Evolutionary conservation across 208 protist species (phyloP).

Genomic region (Novymonas esmeraldas): DNA sequence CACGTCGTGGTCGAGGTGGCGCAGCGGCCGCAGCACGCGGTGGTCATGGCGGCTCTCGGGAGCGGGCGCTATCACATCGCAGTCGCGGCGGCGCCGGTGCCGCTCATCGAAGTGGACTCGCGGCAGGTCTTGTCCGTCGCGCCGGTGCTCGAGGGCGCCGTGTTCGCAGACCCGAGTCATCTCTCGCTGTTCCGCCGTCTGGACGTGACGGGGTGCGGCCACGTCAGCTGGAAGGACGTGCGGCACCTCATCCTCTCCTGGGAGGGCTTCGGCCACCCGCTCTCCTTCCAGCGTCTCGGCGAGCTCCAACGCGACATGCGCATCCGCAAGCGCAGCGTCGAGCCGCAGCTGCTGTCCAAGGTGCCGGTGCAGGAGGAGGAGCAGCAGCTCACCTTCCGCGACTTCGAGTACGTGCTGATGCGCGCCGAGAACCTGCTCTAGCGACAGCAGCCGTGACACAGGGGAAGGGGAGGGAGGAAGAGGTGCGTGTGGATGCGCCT

Average conservation of each 20-base stretch:
- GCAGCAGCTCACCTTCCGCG: conserved; percentile 56
- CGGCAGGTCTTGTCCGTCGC: conserved; percentile 66
- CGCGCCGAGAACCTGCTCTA: conserved; percentile 53
- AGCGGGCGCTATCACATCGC: conserved; percentile 58
- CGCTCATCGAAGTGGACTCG: conserved; percentile 91
- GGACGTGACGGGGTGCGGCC: conserved; percentile 91
- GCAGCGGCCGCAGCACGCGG: conserved; percentile 34
- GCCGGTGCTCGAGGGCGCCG: conserved; percentile 67
- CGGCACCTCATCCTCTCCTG: conserved; percentile 57
- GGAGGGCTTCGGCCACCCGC: conserved; percentile 48
- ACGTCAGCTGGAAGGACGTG: conserved; percentile 70
- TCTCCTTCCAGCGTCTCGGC: conserved; percentile 58
- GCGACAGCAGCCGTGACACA: neutral
- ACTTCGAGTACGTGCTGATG: conserved; percentile 78
- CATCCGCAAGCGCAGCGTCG: conserved; percentile 44
- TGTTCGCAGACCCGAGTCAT: conserved; percentile 91
- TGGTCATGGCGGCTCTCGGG: conserved; percentile 61
- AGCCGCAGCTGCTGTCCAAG: conserved; percentile 59
- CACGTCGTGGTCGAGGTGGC: conserved; percentile 56
- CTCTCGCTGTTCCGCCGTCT: conserved; percentile 97
- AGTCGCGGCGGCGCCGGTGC: conserved; percentile 96
- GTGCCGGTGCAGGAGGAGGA: conserved; percentile 72
- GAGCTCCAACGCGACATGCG: conserved; percentile 68
- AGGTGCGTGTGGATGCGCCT: neutral
- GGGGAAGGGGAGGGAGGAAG: too few species aligned